Evolutionary conservation across 768 basidiomycete genomes (phyloP).

Genomic region (Suillus luteus): DNA sequence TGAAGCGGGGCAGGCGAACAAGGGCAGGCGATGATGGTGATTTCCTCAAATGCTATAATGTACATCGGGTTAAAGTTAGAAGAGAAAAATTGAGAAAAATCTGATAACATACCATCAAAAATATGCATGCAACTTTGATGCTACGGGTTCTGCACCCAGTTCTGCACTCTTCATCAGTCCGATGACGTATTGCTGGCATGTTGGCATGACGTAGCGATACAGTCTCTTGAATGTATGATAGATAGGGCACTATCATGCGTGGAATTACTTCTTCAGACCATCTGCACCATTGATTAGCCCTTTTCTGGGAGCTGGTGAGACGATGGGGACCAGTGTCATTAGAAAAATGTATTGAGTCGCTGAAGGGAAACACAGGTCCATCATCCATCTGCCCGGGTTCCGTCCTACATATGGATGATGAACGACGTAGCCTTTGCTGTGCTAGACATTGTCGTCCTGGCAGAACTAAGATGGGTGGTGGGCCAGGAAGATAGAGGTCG

Average conservation of each 20-base stretch:
- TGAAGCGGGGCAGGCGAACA: conserved; percentile 21
- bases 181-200: background rate
- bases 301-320: conserved; percentile 7
- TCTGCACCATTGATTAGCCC: conserved; percentile 3
- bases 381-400: background rate
- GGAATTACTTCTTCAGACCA: conserved; percentile 3
- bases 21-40: conserved; percentile 6
- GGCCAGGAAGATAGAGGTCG: conserved; percentile 7
- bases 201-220: background rate
- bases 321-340: background rate
- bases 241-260: background rate
- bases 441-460: conserved; percentile 5
- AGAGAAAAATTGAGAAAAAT: conserved; percentile 5
- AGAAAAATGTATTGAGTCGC: background rate
- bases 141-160: background rate
- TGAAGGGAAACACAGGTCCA: background rate
- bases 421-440: conserved; percentile 1
- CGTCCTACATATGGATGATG: background rate
- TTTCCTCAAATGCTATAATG: conserved; percentile 6
- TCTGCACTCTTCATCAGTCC: background rate
- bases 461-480: conserved; percentile 1
- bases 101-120: conserved; percentile 10
- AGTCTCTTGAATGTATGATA: conserved; percentile 8
- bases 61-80: background rate
- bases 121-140: conserved; percentile 9